Conservation (phyloP, 345 rosid genomes). For the Populus euphratica region DNA sequence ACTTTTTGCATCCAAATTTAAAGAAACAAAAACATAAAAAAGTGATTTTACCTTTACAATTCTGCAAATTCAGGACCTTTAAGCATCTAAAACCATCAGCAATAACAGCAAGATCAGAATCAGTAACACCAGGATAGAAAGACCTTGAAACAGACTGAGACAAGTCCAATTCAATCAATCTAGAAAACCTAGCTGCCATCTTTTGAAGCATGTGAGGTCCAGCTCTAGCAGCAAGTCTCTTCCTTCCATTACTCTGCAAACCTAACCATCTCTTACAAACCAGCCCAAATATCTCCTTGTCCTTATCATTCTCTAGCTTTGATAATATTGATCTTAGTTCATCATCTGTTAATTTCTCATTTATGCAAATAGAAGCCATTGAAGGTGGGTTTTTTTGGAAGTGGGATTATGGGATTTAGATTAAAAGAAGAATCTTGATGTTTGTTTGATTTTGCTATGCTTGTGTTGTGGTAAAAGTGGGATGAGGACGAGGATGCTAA, state of each 20-base stretch:
- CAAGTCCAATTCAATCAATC: constrained; percentile 69
- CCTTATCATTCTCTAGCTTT: constrained; percentile 62
- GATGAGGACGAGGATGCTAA: neutral
- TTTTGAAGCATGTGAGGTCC: constrained; percentile 85
- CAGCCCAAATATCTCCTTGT: constrained; percentile 80
- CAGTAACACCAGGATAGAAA: constrained; percentile 82
- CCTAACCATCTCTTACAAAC: constrained; percentile 88
- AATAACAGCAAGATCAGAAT: constrained; percentile 72
- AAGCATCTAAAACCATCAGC: constrained; percentile 63
- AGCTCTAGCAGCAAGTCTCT: constrained; percentile 81
- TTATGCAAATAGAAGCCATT: constrained; percentile 49
- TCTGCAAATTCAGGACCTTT: constrained; percentile 52
- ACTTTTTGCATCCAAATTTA: neutral
- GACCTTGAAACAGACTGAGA: constrained; percentile 92
- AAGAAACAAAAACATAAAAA: neutral
- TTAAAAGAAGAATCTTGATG: neutral
- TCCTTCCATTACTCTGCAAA: constrained; percentile 86
- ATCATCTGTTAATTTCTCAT: constrained; percentile 71
- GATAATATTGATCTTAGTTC: constrained; percentile 66
- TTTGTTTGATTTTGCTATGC: neutral
- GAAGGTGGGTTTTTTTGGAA: neutral
- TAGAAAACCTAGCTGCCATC: constrained; percentile 77
- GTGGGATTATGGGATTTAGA: neutral
- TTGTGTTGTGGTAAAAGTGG: neutral
- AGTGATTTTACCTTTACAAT: constrained; percentile 60